These are phyloP conservation scores for Oemleria cerasiformis DNA, from an alignment of 306 rosid species.

Conservation along the genomic window DNA sequence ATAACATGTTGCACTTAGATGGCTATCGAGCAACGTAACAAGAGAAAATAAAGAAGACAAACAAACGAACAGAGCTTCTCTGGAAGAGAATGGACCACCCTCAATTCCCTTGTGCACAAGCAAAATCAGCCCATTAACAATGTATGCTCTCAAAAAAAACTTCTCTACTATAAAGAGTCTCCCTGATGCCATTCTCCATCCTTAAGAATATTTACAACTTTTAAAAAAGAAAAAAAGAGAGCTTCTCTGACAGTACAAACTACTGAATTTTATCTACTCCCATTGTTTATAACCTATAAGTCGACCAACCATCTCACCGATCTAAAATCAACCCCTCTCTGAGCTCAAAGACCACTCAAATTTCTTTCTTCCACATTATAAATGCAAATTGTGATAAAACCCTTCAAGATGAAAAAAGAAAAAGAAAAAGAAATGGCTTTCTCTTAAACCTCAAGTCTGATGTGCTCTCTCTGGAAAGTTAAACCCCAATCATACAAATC, in stretches of 20 bases:
- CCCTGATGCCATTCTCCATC: background rate
- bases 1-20: background rate
- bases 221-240: background rate
- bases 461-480: background rate
- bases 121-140: background rate
- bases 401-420: background rate
- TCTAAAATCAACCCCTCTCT: background rate
- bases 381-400: background rate
- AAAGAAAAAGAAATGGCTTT: background rate
- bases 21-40: background rate
- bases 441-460: background rate
- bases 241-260: background rate
- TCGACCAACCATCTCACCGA: background rate
- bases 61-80: constrained; percentile 9
- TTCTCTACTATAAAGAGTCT: background rate
- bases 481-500: background rate
- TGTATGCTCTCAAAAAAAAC: background rate
- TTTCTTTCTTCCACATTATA: background rate
- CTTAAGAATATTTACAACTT: background rate
- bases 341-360: background rate
- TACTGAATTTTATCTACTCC: background rate
- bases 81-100: background rate
- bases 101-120: background rate
- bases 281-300: background rate
- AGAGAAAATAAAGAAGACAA: background rate